phyloP scores from a whole-genome alignment of 805 yeast genomes.

The Kodamaea restingae region DNA sequence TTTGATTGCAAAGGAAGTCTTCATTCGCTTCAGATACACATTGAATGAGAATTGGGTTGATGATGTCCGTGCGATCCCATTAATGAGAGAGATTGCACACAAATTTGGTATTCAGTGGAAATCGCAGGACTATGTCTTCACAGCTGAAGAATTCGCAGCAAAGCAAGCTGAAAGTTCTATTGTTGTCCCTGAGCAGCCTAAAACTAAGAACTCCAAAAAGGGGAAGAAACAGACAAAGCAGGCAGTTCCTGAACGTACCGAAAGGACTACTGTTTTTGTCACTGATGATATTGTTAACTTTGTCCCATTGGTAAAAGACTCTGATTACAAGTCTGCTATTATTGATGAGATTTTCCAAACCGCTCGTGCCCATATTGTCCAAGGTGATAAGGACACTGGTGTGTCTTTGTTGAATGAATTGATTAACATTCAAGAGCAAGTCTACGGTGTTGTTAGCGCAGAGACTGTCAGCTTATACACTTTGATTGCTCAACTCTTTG shows the following conservation, averaged over 20 bases:
- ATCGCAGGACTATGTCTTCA: constrained; percentile 46
- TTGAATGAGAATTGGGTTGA: constrained; percentile 49
- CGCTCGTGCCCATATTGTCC: constrained; percentile 44
- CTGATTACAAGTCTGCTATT: constrained; percentile 60
- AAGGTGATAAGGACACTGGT: constrained; percentile 51
- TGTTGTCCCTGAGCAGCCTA: constrained; percentile 9
- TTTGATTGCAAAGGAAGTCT: constrained; percentile 51
- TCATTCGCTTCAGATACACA: constrained; percentile 57
- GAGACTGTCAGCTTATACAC: constrained; percentile 72
- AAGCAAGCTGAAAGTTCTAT: background rate
- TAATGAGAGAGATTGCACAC: constrained; percentile 67
- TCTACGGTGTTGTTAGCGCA: constrained; percentile 75
- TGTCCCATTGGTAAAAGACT: constrained; percentile 71
- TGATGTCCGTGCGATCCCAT: constrained; percentile 35
- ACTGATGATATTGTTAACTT: constrained; percentile 64
- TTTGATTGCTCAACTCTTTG: constrained; percentile 61
- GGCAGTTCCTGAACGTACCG: constrained; percentile 8
- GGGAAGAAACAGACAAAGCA: constrained; percentile 14
- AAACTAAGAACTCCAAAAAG: constrained; percentile 27
- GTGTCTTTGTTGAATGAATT: constrained; percentile 65
- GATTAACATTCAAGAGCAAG: constrained; percentile 70
- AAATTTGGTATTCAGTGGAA: constrained; percentile 88
- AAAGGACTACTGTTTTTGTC: constrained; percentile 43
- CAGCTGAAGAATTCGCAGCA: constrained; percentile 32
- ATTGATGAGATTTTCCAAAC: constrained; percentile 74